Evolutionary conservation across 805 yeast genomes (phyloP).

Genomic region (Starmerella vitae): DNA sequence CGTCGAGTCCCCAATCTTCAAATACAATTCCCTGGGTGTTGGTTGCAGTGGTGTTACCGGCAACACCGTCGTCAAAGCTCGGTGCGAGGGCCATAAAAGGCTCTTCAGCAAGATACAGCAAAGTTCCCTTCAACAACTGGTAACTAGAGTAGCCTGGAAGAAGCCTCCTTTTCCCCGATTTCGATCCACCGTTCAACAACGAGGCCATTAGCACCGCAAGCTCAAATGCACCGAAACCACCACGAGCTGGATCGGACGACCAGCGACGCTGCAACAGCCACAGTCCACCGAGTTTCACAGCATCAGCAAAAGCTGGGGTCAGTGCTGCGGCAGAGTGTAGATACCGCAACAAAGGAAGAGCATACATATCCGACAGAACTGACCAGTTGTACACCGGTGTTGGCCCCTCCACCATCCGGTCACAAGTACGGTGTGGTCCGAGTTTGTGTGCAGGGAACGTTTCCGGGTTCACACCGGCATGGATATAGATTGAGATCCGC

Average conservation of each 20-base stretch:
- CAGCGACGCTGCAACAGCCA: constrained; percentile 88
- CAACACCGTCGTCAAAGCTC: background rate
- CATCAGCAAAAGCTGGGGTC: constrained; percentile 65
- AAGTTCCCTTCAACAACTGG: constrained; percentile 81
- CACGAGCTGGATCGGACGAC: constrained; percentile 38
- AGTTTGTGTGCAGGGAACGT: constrained; percentile 64
- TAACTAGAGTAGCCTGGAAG: constrained; percentile 83
- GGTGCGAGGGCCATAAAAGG: constrained; percentile 3
- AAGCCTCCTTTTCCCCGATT: constrained; percentile 58
- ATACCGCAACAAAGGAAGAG: constrained; percentile 58
- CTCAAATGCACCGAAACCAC: constrained; percentile 89
- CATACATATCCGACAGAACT: constrained; percentile 52
- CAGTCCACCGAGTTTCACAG: constrained; percentile 69
- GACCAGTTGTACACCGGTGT: constrained; percentile 84
- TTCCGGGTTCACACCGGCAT: constrained; percentile 60
- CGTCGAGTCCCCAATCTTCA: constrained; percentile 42
- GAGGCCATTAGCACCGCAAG: constrained; percentile 72
- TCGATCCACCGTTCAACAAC: constrained; percentile 61
- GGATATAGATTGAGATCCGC: constrained; percentile 57
- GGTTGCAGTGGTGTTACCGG: background rate
- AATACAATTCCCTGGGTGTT: constrained; percentile 15
- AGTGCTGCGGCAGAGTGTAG: constrained; percentile 49
- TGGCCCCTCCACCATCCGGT: constrained; percentile 39
- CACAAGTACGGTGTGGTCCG: constrained; percentile 66
- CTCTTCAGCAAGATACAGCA: constrained; percentile 59